Evolutionary conservation across 257 asterid species (phyloP).

Genomic region (Solanum tacnaense): DNA sequence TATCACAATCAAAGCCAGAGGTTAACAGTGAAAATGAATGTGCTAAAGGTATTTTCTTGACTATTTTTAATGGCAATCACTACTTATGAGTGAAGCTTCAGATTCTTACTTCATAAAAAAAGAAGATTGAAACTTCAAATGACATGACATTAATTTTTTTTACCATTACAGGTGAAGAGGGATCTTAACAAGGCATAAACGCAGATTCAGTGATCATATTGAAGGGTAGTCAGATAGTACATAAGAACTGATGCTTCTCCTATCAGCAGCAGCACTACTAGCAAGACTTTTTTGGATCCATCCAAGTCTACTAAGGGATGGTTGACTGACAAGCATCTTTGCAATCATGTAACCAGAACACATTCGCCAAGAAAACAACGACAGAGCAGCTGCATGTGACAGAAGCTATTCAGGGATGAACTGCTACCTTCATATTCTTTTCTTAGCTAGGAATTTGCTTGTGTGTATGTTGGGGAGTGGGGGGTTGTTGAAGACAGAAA

Average conservation of each 20-base stretch:
- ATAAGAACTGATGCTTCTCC: background rate
- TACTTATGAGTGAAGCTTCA: background rate
- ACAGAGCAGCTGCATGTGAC: background rate
- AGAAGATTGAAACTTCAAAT: background rate
- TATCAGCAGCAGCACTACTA: constrained; percentile 4
- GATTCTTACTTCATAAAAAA: background rate
- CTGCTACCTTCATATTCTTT: background rate
- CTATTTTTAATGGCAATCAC: background rate
- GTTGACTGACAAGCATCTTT: background rate
- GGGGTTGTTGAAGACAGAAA: background rate
- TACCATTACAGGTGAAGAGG: background rate
- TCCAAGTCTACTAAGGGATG: background rate
- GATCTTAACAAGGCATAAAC: background rate
- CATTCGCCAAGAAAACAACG: background rate
- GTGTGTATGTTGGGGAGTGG: background rate
- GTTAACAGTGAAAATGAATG: background rate
- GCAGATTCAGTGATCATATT: background rate
- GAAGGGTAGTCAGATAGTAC: background rate
- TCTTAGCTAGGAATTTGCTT: background rate
- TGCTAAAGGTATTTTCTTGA: constrained; percentile 8
- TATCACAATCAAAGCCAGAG: background rate
- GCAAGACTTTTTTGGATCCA: constrained; percentile 5
- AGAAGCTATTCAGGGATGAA: background rate
- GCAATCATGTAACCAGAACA: background rate
- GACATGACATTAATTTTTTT: background rate